A percentile compares a stretch with the other conserved stretches of the same genome.
Conservation (phyloP, 495 filamentous ascomycete species). For the Pyronema omphalodes region DNA sequence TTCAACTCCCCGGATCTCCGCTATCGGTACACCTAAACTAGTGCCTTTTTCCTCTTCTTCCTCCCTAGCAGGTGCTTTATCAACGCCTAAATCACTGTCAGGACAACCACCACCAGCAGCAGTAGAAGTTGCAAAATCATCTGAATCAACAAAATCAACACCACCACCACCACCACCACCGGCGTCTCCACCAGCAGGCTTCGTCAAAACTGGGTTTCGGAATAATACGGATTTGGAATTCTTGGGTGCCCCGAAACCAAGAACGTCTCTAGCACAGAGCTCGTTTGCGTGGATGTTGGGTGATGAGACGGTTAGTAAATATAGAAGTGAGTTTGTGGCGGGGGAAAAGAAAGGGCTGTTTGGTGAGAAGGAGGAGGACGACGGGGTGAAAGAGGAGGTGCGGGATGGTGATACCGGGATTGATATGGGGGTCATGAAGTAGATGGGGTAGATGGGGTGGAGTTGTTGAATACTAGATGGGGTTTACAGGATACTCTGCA, state of each 20-base stretch:
- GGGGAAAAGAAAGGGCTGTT: background rate
- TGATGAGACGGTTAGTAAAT: conserved; percentile 17
- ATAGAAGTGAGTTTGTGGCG: conserved; percentile 18
- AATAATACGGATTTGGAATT: conserved; percentile 23
- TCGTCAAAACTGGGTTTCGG: conserved; percentile 22
- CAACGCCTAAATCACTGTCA: no score
- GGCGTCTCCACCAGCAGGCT: conserved; percentile 16
- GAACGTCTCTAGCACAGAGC: conserved; percentile 60
- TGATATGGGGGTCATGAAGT: no score
- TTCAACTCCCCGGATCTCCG: no score
- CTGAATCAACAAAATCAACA: conserved; percentile 1
- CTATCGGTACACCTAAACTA: no score
- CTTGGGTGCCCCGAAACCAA: conserved; percentile 23
- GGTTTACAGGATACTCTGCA: no score
- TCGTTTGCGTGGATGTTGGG: conserved; percentile 90
- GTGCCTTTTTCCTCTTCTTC: no score
- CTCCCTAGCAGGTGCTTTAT: no score
- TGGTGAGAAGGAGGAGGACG: background rate
- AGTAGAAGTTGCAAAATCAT: background rate
- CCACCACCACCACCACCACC: conserved; percentile 3
- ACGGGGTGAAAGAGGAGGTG: background rate
- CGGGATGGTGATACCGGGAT: background rate
- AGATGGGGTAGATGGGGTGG: no score
- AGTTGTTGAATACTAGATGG: no score
- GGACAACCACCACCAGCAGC: no score